Base-by-base conservation (phyloP, 805 yeast species). In the Myxozyma neotropica region DNA sequence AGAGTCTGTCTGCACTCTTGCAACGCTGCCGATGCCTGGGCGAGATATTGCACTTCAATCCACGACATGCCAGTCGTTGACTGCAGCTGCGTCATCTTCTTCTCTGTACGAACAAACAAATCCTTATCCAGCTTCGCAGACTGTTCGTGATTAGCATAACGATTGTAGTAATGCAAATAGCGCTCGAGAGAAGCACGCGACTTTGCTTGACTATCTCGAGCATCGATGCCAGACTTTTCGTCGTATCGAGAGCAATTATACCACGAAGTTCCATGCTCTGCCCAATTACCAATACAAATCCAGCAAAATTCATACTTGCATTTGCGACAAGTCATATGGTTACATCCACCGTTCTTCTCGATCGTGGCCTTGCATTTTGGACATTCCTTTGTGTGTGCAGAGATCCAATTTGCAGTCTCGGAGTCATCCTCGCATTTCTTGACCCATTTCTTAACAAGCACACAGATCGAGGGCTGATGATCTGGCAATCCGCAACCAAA, bases 291-390 rank as follows among this genome's bases (percentile, higher is more conserved):
- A 62, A 83, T 71, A 73, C 99, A 94, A 40, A 92, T 84, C 99
- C 99, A 94, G 73, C 99, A 94, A 70, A 91, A 94, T 71, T 92
- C 89, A 71, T 82, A 74, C 12, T 72, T 70, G 72, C 99, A 94
- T 59, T 83, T 85, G 2, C 82, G 77, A 72, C 99, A 94, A 0
- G 84, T 81, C 96, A 94, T 93, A 74, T 94, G 99, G 73, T 93
- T 93, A 75, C 99, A 94, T 0, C 99, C 99, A 23, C 97, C 98
- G 70, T 88, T 88, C 69, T 93, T 91, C 71, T 94, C 97, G 63
- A 93, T 94, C 29, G 84, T 77, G 0, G 90, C 77, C 8, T 76
- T 75, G 75, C 99, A 94, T 69, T 83, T 82, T 0, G 97, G 96
- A 72, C 99, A 94, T 46, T 82, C 81, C 67, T 89, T 86, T 0